phyloP scores from a whole-genome alignment of 2,329 filamentous ascomycete genomes.

The Scedosporium boydii region DNA sequence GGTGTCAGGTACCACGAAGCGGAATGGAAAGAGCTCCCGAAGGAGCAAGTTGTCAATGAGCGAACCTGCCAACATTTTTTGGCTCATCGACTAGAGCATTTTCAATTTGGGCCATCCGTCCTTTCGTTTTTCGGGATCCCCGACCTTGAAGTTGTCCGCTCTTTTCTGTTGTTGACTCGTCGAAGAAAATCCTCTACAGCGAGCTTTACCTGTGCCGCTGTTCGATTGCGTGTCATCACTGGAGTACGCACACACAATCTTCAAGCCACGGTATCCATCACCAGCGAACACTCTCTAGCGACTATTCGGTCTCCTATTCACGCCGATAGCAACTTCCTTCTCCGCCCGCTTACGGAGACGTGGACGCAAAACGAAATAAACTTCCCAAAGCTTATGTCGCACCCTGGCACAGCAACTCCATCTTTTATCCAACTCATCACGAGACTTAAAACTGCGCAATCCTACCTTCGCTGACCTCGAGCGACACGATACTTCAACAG shows the following conservation, averaged over 20 bases:
- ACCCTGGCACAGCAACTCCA: background rate
- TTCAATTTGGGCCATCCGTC: background rate
- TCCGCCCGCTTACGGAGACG: background rate
- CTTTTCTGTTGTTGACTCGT: background rate
- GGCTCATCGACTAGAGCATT: background rate
- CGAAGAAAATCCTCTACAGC: background rate
- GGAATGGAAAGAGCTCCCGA: background rate
- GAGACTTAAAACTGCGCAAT: background rate
- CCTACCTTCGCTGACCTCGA: too few species aligned
- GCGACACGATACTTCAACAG: too few species aligned
- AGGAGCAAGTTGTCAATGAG: background rate
- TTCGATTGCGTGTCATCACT: background rate
- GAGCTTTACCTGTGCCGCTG: background rate
- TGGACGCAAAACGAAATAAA: background rate
- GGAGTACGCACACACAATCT: background rate
- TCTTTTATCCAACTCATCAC: background rate
- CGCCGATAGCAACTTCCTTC: background rate
- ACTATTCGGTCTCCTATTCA: background rate
- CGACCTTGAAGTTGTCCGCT: background rate
- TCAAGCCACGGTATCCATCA: background rate
- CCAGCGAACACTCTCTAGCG: background rate
- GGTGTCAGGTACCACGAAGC: background rate
- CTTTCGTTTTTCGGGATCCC: background rate
- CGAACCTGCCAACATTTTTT: background rate
- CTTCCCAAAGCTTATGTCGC: background rate